Evolutionary conservation across 495 filamentous ascomycete genomes (phyloP).

Genomic region (Letharia lupina): DNA sequence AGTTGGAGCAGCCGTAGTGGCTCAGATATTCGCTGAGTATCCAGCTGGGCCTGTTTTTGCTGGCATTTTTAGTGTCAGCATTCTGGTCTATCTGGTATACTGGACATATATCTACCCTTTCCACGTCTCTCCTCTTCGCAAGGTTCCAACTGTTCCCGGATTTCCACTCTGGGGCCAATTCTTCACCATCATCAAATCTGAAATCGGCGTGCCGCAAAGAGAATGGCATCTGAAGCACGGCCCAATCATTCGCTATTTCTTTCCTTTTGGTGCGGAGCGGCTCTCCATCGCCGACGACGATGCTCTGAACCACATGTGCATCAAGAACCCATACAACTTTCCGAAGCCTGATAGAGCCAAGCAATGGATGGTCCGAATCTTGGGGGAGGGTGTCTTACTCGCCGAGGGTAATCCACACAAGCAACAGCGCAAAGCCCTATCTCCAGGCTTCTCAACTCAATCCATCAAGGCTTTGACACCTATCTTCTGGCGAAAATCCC

Average conservation of each 20-base stretch:
- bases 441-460: conserved; percentile 39
- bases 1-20: conserved; percentile 12
- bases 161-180: conserved; percentile 39
- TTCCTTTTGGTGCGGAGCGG: conserved; percentile 38
- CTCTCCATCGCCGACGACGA: conserved; percentile 38
- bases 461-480: conserved; percentile 40
- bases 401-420: conserved; percentile 39
- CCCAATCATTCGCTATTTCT: conserved; percentile 38
- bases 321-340: conserved; percentile 47
- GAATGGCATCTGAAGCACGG: conserved; percentile 37
- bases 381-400: conserved; percentile 41
- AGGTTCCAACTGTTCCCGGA: conserved; percentile 37
- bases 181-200: conserved; percentile 33
- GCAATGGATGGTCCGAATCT: conserved; percentile 42
- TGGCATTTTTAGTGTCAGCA: conserved; percentile 21
- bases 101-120: conserved; percentile 35
- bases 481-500: conserved; percentile 43
- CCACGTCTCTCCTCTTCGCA: conserved; percentile 36
- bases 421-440: conserved; percentile 40
- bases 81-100: conserved; percentile 27
- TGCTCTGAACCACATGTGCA: conserved; percentile 41
- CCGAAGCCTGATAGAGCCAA: conserved; percentile 43
- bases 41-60: conserved; percentile 11
- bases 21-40: conserved; percentile 13
- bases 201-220: conserved; percentile 35